phyloP scores from a whole-genome alignment of 2,329 filamentous ascomycete species.

The Thielaviopsis populi region DNA sequence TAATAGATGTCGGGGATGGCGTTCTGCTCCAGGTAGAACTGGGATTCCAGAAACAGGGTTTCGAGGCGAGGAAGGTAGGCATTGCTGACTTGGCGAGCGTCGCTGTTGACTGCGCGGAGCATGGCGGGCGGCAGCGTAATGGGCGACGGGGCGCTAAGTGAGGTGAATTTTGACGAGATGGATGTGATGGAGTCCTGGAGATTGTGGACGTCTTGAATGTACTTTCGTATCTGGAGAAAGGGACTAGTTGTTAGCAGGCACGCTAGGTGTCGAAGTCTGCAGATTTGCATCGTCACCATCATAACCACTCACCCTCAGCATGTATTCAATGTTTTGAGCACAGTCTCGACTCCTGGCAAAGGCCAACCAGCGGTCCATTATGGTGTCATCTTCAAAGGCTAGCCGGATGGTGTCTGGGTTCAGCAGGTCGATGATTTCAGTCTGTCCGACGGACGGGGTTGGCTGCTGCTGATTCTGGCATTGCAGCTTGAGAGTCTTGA shows the following conservation, averaged over 20 bases:
- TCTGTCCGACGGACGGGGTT: neutral
- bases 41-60: constrained; percentile 29
- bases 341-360: constrained; percentile 35
- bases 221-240: constrained; percentile 28
- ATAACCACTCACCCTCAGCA: constrained; percentile 34
- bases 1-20: constrained; percentile 34
- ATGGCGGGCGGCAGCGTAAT: constrained; percentile 29
- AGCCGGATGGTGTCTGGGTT: neutral
- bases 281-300: neutral
- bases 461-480: neutral
- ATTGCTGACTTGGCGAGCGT: constrained; percentile 32
- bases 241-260: neutral
- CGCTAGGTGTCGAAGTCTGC: neutral
- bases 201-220: constrained; percentile 30
- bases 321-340: constrained; percentile 36
- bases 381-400: neutral
- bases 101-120: constrained; percentile 29
- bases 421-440: constrained; percentile 1
- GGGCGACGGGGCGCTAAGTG: constrained; percentile 29
- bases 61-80: constrained; percentile 33
- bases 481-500: neutral
- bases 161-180: constrained; percentile 31
- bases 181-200: constrained; percentile 26
- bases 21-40: constrained; percentile 30
- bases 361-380: constrained; percentile 22